These are phyloP conservation scores for Colletotrichum sojae DNA, from an alignment of 2,329 filamentous ascomycete species.

Conservation along the genomic window DNA sequence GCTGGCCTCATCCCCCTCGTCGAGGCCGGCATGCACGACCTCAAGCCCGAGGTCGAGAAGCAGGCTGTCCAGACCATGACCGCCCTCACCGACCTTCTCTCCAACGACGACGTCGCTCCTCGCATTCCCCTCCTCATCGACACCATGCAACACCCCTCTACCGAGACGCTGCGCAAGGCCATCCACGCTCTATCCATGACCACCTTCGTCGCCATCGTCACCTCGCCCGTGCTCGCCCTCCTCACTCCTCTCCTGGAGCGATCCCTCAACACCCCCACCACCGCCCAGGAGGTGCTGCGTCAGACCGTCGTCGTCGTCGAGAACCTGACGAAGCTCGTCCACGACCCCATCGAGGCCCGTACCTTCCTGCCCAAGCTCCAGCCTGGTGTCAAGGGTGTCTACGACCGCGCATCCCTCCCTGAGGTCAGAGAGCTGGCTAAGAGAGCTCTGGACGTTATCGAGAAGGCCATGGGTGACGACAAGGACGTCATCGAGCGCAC, in stretches of 20 bases:
- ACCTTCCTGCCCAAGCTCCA: constrained; percentile 95
- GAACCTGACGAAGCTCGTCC: constrained; percentile 97
- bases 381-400: constrained; percentile 92
- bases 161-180: constrained; percentile 91
- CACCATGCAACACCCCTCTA: constrained; percentile 93
- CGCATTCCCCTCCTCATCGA: constrained; percentile 93
- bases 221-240: constrained; percentile 93
- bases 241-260: constrained; percentile 95
- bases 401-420: constrained; percentile 89
- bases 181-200: constrained; percentile 97
- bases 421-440: constrained; percentile 93
- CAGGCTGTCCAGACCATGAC: constrained; percentile 94
- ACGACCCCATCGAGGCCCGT: constrained; percentile 93
- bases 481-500: constrained; percentile 76
- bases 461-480: constrained; percentile 89
- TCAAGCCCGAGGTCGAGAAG: constrained; percentile 91
- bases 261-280: constrained; percentile 91
- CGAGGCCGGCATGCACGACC: constrained; percentile 94
- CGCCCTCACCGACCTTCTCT: constrained; percentile 87
- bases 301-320: constrained; percentile 97
- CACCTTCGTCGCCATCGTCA: constrained; percentile 97
- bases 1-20: constrained; percentile 91
- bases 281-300: constrained; percentile 92
- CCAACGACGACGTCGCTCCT: constrained; percentile 96
- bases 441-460: constrained; percentile 86